A percentile compares a stretch with the other conserved stretches of the same genome.
Conservation (phyloP, 139 green algal species). For the Spirogloea muscicola region DNA sequence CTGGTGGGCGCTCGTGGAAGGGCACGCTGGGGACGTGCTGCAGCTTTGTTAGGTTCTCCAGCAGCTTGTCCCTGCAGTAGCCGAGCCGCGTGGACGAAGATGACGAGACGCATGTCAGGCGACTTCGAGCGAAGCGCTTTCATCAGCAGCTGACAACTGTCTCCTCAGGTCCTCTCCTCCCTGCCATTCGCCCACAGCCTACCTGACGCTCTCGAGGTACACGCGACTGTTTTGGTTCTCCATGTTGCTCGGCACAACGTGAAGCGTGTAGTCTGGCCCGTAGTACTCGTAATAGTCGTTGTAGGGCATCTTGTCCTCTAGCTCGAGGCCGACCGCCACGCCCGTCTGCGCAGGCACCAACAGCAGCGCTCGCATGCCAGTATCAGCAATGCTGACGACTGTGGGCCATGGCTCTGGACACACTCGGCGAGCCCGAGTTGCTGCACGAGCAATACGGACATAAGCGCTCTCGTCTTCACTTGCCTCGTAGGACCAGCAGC, state of each 20-base stretch:
- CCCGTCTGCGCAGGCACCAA: constrained; percentile 38
- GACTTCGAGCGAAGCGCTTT: too few relatives aligned
- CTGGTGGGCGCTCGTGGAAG: constrained; percentile 35
- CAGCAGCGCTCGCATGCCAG: not conserved
- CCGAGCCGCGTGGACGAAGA: not conserved
- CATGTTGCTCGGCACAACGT: constrained; percentile 60
- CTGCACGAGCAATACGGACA: not conserved
- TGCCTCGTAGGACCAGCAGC: constrained; percentile 96
- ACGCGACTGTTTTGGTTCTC: constrained; percentile 57
- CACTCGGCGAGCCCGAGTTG: not conserved
- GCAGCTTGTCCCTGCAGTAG: constrained; percentile 42
- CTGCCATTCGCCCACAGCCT: not conserved
- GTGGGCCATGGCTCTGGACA: not conserved
- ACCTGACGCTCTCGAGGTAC: constrained; percentile 50
- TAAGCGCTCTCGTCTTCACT: constrained; percentile 48
- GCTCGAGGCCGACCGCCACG: constrained; percentile 42
- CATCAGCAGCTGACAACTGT: not conserved
- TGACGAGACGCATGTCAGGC: too few relatives aligned
- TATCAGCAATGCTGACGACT: not conserved
- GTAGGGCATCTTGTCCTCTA: constrained; percentile 74
- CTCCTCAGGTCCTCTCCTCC: not conserved
- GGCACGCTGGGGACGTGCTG: constrained; percentile 40
- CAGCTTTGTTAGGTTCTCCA: constrained; percentile 49
- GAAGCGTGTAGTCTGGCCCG: constrained; percentile 64
- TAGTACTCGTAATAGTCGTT: constrained; percentile 92